These are phyloP conservation scores for Wolfiporia cocos DNA, from an alignment of 1,284 basidiomycete species.

Conservation along the genomic window DNA sequence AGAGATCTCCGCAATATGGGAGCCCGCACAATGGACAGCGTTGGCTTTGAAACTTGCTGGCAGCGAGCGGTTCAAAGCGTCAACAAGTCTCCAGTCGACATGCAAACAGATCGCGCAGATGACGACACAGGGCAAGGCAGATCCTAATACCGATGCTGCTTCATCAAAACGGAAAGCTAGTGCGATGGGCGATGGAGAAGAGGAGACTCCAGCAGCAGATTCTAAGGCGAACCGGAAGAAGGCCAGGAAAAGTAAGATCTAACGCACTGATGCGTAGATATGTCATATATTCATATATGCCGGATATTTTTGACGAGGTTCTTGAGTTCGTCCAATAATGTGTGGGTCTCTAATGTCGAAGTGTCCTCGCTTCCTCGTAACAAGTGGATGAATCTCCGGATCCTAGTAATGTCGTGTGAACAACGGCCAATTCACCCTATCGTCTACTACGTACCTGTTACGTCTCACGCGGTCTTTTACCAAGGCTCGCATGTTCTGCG, in stretches of 20 bases:
- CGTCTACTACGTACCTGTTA: slow-evolving; percentile 37
- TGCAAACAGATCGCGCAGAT: slow-evolving; percentile 41
- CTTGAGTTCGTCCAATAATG: slow-evolving; percentile 7
- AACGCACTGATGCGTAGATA: background rate
- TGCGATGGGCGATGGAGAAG: slow-evolving; percentile 18
- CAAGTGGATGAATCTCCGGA: background rate
- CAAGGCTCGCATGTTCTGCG: slow-evolving; percentile 47
- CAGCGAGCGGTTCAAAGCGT: slow-evolving; percentile 40
- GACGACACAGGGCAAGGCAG: slow-evolving; percentile 8
- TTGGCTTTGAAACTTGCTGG: slow-evolving; percentile 32
- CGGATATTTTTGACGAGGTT: slow-evolving; percentile 11
- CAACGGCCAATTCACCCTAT: too few relatives aligned
- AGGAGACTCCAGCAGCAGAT: slow-evolving; percentile 27
- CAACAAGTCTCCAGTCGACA: slow-evolving; percentile 36
- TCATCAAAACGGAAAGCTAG: slow-evolving; percentile 22
- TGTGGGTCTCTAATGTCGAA: too few relatives aligned
- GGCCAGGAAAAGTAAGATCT: slow-evolving; percentile 32
- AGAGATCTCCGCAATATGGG: slow-evolving; percentile 34
- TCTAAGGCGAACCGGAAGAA: slow-evolving; percentile 53
- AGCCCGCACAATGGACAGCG: slow-evolving; percentile 34
- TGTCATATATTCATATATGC: slow-evolving; percentile 6
- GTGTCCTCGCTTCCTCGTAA: background rate
- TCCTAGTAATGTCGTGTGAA: too few relatives aligned
- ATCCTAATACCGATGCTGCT: slow-evolving; percentile 6
- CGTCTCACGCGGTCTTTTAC: slow-evolving; percentile 44